A percentile compares a stretch with the other conserved stretches of the same genome.
Conservation (phyloP, 371 early-diverging fungal genomes). For the Conidiobolus incongruus region DNA sequence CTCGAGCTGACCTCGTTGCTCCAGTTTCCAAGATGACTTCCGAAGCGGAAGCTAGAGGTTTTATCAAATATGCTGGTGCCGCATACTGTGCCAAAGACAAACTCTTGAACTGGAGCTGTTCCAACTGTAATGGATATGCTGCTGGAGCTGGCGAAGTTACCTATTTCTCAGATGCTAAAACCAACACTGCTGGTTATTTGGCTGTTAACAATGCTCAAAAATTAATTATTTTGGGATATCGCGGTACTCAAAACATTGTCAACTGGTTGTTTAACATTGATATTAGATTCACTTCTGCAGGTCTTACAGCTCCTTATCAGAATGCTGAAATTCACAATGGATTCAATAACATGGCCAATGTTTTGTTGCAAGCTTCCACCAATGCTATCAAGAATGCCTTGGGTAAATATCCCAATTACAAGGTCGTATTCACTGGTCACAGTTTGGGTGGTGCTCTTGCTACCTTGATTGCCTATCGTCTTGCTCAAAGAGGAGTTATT, state of each 20-base stretch:
- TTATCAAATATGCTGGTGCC: neutral
- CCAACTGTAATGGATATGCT: neutral
- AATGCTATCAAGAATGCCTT: neutral
- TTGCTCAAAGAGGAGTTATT: neutral
- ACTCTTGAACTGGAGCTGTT: neutral
- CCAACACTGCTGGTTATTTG: neutral
- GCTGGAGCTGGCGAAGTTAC: too few relatives aligned
- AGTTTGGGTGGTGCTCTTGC: constrained; percentile 5
- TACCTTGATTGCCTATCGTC: neutral
- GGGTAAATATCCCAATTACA: constrained; percentile 2
- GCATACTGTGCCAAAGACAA: neutral
- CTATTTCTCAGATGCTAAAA: neutral
- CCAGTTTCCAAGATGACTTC: too few relatives aligned
- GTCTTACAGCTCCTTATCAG: neutral
- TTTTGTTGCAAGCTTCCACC: too few relatives aligned
- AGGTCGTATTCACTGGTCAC: constrained; percentile 5
- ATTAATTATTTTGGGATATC: neutral
- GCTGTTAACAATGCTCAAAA: neutral
- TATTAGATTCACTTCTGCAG: neutral
- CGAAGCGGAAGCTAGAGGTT: too few relatives aligned
- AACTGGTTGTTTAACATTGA: neutral
- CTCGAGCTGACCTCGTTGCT: too few relatives aligned
- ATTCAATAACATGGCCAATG: neutral
- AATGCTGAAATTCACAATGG: neutral
- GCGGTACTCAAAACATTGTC: neutral